Evolutionary conservation across 2,329 filamentous ascomycete genomes (phyloP).

Genomic region (Colletotrichum plurivorum): DNA sequence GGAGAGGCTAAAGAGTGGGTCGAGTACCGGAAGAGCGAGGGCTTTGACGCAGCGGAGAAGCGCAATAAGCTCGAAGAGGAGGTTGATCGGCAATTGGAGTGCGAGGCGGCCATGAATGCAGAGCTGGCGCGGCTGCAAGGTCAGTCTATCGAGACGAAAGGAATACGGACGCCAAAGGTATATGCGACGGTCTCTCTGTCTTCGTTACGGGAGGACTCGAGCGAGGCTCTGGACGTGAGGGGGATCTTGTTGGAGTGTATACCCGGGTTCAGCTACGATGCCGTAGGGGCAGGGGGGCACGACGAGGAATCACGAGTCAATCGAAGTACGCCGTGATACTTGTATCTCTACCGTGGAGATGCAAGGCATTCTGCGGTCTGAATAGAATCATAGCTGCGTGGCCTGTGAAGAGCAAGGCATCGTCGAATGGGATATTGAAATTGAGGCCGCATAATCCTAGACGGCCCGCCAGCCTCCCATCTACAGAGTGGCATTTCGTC

Average conservation of each 20-base stretch:
- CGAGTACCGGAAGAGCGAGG: slow-evolving; percentile 2
- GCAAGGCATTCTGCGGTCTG: no score
- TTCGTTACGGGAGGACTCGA: not conserved
- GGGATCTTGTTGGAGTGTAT: not conserved
- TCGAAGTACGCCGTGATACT: no score
- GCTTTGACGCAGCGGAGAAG: not conserved
- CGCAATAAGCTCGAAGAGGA: slow-evolving; percentile 25
- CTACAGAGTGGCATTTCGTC: no score
- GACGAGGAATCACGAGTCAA: not conserved
- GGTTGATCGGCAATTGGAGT: slow-evolving; percentile 25
- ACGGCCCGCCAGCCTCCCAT: no score
- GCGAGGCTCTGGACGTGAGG: not conserved
- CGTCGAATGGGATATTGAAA: no score
- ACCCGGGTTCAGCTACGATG: not conserved
- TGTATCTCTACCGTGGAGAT: no score
- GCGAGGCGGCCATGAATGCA: slow-evolving; percentile 10
- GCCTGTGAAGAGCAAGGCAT: no score
- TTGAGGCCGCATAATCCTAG: no score
- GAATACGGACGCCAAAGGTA: slow-evolving; percentile 3
- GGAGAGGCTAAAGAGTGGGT: slow-evolving; percentile 26
- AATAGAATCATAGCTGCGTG: no score
- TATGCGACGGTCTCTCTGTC: slow-evolving; percentile 13
- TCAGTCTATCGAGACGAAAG: slow-evolving; percentile 7
- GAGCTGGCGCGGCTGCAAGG: not conserved
- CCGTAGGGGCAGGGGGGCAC: not conserved